phyloP scores from a whole-genome alignment of 768 basidiomycete genomes.

The Peribolospora kevripleyi region DNA sequence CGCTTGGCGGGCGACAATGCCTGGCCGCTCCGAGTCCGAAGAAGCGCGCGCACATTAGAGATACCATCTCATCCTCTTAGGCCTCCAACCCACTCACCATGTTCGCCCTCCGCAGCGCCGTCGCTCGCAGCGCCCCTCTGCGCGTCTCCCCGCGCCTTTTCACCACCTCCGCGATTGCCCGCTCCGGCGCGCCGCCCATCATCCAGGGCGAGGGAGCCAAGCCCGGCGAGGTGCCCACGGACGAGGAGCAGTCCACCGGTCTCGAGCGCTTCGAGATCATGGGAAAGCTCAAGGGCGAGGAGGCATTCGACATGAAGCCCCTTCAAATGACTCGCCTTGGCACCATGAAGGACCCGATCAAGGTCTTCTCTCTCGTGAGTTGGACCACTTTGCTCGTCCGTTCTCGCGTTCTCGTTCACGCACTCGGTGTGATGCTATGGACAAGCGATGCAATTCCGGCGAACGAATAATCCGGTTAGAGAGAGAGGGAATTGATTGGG shows the following conservation, averaged over 20 bases:
- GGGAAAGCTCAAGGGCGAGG: conserved; percentile 63
- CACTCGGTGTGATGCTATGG: not conserved
- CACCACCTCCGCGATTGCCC: not conserved
- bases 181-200: conserved; percentile 25
- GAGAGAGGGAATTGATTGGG: not conserved
- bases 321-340: conserved; percentile 66
- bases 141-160: not conserved
- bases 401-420: not conserved
- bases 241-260: conserved; percentile 80
- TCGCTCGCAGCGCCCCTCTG: not conserved
- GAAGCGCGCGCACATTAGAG: too few relatives aligned
- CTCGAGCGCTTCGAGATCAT: conserved; percentile 83
- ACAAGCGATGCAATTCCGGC: not conserved
- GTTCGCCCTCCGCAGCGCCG: too few relatives aligned
- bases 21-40: too few relatives aligned
- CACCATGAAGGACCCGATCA: conserved; percentile 63
- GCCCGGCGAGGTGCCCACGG: conserved; percentile 48
- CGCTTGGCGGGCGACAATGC: too few relatives aligned
- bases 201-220: conserved; percentile 50
- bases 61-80: too few relatives aligned
- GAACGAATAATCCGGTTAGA: not conserved
- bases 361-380: conserved; percentile 65
- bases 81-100: too few relatives aligned
- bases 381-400: not conserved
- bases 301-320: conserved; percentile 69